Evolutionary conservation across 78 protist species (phyloP).

Genomic region (Dictyostelium purpureum): DNA sequence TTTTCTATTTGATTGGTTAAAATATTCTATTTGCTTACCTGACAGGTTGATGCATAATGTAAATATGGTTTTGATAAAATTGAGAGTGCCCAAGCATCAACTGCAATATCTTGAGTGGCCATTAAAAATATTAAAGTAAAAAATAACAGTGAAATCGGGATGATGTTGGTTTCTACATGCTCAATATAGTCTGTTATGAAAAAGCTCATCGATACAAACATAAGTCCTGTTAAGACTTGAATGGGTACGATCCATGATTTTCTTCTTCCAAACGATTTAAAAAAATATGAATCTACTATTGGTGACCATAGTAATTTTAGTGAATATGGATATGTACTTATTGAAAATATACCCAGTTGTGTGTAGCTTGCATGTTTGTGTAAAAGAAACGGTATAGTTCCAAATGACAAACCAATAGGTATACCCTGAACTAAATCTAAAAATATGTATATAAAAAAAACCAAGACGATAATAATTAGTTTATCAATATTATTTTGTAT

Average conservation of each 20-base stretch:
- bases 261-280: slow-evolving; percentile 81
- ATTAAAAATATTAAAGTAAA: slow-evolving; percentile 20
- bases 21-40: neutral
- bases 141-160: neutral
- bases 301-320: slow-evolving; percentile 94
- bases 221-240: slow-evolving; percentile 69
- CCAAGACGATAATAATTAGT: neutral
- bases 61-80: slow-evolving; percentile 65
- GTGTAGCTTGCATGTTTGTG: slow-evolving; percentile 37
- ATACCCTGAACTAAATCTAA: slow-evolving; percentile 84
- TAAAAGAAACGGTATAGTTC: slow-evolving; percentile 84
- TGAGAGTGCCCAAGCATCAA: slow-evolving; percentile 93
- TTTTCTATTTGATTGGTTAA: neutral
- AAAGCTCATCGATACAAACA: slow-evolving; percentile 7
- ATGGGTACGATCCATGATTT: slow-evolving; percentile 93
- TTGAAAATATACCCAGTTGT: slow-evolving; percentile 77
- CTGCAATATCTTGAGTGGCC: slow-evolving; percentile 95
- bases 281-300: slow-evolving; percentile 80
- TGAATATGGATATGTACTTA: slow-evolving; percentile 85
- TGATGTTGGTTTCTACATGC: neutral
- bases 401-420: slow-evolving; percentile 84
- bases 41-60: slow-evolving; percentile 86
- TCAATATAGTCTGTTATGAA: slow-evolving; percentile 24
- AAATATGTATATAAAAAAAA: neutral
- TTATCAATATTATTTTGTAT: neutral